Evolutionary conservation across 2,329 filamentous ascomycete species (phyloP).

Genomic region (Diplocarpon rosae): DNA sequence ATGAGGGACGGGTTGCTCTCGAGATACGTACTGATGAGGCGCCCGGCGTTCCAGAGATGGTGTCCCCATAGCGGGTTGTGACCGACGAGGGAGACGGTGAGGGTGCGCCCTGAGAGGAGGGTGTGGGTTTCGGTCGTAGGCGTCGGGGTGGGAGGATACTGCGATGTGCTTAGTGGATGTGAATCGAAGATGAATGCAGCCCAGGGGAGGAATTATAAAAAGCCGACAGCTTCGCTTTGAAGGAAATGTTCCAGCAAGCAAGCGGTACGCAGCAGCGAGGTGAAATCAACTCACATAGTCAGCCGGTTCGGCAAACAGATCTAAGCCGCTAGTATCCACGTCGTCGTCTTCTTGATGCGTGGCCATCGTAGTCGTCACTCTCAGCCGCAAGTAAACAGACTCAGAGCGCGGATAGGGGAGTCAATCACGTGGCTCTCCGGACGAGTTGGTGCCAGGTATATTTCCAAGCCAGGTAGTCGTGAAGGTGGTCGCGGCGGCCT

Average conservation of each 20-base stretch:
- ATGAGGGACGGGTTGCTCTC: slow-evolving; percentile 58
- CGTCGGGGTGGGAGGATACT: slow-evolving; percentile 62
- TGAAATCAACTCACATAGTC: slow-evolving; percentile 39
- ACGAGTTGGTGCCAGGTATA: background rate
- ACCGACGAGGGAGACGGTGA: slow-evolving; percentile 67
- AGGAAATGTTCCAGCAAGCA: background rate
- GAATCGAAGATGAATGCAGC: no score
- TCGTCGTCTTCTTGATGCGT: slow-evolving; percentile 5
- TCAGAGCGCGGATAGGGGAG: slow-evolving; percentile 5
- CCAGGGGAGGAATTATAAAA: no score
- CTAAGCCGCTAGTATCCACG: slow-evolving; percentile 18
- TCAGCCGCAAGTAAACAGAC: background rate
- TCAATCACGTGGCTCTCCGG: slow-evolving; percentile 12
- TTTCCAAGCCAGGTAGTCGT: no score
- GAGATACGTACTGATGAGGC: slow-evolving; percentile 66
- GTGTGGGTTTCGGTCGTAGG: slow-evolving; percentile 64
- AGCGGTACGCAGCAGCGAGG: background rate
- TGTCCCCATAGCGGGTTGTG: slow-evolving; percentile 85
- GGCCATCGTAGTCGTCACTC: background rate
- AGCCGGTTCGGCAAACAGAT: slow-evolving; percentile 70
- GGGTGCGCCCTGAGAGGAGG: slow-evolving; percentile 45
- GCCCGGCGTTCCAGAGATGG: slow-evolving; percentile 82
- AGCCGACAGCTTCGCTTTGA: no score
- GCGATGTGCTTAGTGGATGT: background rate
- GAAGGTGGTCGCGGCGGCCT: no score